Evolutionary conservation across 139 green algal genomes (phyloP), one percentile per base, ranked within the genome.

Genomic region (Penium margaritaceum): DNA sequence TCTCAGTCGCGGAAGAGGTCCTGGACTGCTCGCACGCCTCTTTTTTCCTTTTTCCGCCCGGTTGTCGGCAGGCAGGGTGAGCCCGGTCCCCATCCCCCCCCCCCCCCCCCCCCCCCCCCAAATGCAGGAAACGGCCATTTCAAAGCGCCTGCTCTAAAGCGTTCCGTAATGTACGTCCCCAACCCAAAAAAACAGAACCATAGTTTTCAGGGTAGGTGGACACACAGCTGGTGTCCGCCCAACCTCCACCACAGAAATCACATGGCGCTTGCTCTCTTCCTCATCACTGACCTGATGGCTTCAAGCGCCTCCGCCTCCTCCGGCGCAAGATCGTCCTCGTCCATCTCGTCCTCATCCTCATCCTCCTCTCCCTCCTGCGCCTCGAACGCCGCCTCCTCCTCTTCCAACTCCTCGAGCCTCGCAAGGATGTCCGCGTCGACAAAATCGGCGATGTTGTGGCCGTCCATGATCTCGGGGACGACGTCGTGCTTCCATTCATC

Each of bases 351-450:
- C 4, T 76, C 77, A 69, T 82, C 83, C 41, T 62, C 76, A 2
- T 75, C 75, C n/a, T 73, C 84, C 70, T 78, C 58, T 54, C 71
- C 80, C 14, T 30, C 82, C 55, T 80, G 66, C 44, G 68, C 77
- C 57, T 83, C 82, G 57, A 83, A 51, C 67, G 73, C 84, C 38
- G 89, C 89, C 78, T 95, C 90, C 73, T 98, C 92, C 21, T 81
- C 55, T 83, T 99, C 93, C 73, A 99, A 83, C 77, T 94, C 91
- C 73, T 89, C 91, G 74, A 99, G 87, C 67, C 86, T 86, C 15
- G 86, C 89, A 39, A 98, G 90, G 68, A 99, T 98, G 79, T 98
- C 94, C 29, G 94, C 83, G 78, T 99, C 94, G 43, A 99, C 85
- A 70, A 96, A 99, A 84, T 99, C 94, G 5, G 87, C 81, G 30